Evolutionary conservation across 2,329 filamentous ascomycete species (phyloP), one percentile per base, ranked within the genome.

Genomic region (Diaporthe sp.): DNA sequence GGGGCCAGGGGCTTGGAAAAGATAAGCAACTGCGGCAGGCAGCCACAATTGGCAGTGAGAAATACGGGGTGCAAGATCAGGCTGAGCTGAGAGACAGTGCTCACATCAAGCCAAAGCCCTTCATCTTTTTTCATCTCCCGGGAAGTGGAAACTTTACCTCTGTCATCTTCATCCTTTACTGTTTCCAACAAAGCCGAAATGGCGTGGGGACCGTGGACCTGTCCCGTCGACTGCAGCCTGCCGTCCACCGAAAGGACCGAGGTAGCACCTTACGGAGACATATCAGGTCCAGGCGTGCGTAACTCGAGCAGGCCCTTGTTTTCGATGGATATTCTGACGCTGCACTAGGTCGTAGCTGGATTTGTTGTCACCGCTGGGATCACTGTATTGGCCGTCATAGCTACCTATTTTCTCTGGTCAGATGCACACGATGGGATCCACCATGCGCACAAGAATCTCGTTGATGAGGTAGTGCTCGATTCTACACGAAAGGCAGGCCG

Each of bases 141-240:
- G 25, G 2, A 44, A 65, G 9, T 46, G 15, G 25, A 6, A 13
- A 3, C 22, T 19, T 22, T 25, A 44, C 25, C 28, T 37, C 39
- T 31, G 15, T 31, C 39, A 6, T 22, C 4, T 19, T 65, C 59
- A 65, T n/a, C 13, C 6, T 22, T 28, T 13, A 6, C 59, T 65
- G 15, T 62, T 65, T 31, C 39, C 25, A 65, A 28, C 25, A 46
- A 65, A 44, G n/a, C 17, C 5, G 15, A 65, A 46, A 65, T 65
- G 59, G 59, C 39, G 4, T 65, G 59, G 59, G 59, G 7, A 65
- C 25, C 5, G 25, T 46, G 25, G 59, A 65, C 39, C 39, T 65
- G 59, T 46, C 59, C 39, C 39, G 59, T 65, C 39, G 59, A 65
- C 15, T 65, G 59, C 59, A 46, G 59, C 59, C 59, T 46, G 59